These are phyloP conservation scores for Calycina marina DNA, from an alignment of 2,329 filamentous ascomycete species.

Conservation along the genomic window DNA sequence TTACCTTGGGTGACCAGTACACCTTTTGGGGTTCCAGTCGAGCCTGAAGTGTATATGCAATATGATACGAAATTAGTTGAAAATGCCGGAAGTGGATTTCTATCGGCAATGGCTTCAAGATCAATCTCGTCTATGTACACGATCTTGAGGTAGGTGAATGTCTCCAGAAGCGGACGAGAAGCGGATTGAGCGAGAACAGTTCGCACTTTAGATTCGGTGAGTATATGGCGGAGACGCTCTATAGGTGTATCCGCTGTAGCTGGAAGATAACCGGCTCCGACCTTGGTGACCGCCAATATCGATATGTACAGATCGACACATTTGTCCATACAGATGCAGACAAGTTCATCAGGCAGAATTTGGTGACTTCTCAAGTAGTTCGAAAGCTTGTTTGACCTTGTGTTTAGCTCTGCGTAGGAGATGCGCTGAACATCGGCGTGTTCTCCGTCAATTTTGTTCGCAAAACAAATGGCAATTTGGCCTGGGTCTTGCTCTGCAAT, in stretches of 20 bases:
- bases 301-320: slow-evolving; percentile 56
- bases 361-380: slow-evolving; percentile 34
- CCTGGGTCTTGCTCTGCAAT: slow-evolving; percentile 28
- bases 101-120: slow-evolving; percentile 6
- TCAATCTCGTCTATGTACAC: slow-evolving; percentile 21
- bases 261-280: slow-evolving; percentile 68
- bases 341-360: slow-evolving; percentile 36
- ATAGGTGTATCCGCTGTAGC: slow-evolving; percentile 57
- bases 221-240: slow-evolving; percentile 43
- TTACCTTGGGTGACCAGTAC: slow-evolving; percentile 66
- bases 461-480: slow-evolving; percentile 50
- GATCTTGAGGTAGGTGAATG: slow-evolving; percentile 9
- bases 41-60: slow-evolving; percentile 72
- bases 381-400: slow-evolving; percentile 48
- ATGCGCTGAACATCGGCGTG: slow-evolving; percentile 28
- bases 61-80: slow-evolving; percentile 40
- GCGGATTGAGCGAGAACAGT: slow-evolving; percentile 28
- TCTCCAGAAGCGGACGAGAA: slow-evolving; percentile 15
- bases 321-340: slow-evolving; percentile 70
- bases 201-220: slow-evolving; percentile 41
- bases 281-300: slow-evolving; percentile 61
- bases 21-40: slow-evolving; percentile 63
- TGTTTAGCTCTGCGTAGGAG: slow-evolving; percentile 52
- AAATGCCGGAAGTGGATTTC: slow-evolving; percentile 10
- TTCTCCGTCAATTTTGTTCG: slow-evolving; percentile 29